Base-by-base conservation (phyloP, 1,284 basidiomycete genomes). In the Cutaneotrichosporon cavernicola region DNA sequence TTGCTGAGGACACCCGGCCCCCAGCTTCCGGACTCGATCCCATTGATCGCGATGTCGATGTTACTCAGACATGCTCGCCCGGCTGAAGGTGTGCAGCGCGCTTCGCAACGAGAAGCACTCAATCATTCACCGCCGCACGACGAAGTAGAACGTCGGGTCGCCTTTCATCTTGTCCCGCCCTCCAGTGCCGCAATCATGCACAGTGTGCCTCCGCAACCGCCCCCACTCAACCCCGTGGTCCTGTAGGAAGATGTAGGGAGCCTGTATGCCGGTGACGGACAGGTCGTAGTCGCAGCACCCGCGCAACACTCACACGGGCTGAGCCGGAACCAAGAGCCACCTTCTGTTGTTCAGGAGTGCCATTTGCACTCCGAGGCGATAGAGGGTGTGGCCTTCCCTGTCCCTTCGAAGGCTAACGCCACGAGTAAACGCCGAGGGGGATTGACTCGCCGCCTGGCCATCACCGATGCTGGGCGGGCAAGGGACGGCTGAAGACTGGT, bases 201-300 rank as follows among this genome's bases (percentile, higher is more conserved):
- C 51, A 60, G 34, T 58, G 56, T 5, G 66, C 65, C 32, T 65
- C 66, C 21, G 46, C 14, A 13, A 66, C 62, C 26, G 3, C 26
- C 26, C 26, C 26, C 26, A 26, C 26, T 3, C 26, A 8, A n/a
- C 18, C 2, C 69, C 69, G 59, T 70, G 68, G 61, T 70, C 69
- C 56, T 70, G 69, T n/a, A 66, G 69, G 50, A 46, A 63, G n/a
- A 70, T 66, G 53, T 70, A 70, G 8, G 63, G 65, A 2, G 69
- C 68, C 63, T 70, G 69, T 58, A 68, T 51, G 22, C 61, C 63
- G 38, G 68, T 65, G 63, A 70, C 57, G 14, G 58, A 52, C 30
- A 18, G 10, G 14, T 18, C 10, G 18, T 56, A 68, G 32, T 13
- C 14, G 53, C 66, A 62, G 32, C 67, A 46, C 66, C 69, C 22